Base-by-base conservation (phyloP, 2,329 filamentous ascomycete genomes). In the Atkinsonella hypoxylon region DNA sequence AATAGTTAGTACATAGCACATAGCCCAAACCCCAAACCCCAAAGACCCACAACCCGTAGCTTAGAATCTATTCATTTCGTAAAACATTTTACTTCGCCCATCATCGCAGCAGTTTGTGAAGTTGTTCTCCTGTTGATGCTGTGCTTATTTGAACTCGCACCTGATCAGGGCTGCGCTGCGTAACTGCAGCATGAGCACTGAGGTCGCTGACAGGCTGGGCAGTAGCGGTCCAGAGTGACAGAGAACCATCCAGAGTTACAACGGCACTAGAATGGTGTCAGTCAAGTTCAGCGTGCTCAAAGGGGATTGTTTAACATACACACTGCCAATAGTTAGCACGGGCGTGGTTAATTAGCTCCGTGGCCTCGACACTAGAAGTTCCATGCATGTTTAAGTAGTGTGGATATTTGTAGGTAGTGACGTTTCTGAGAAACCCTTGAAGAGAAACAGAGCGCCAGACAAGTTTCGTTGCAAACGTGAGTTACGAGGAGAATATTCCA, bases 101-200 rank as follows among this genome's bases (percentile, higher is more conserved):
- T 17, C 15, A 11, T 13, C 1, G 4, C 0, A 20, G 8, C 4
- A 15, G 12, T 42, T 13, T n/a, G 6, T n/a, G 38, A 20, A 20
- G 11, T 20, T 6, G 18, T 13, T 22, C 11, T 13, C 11, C 40
- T 20, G 22, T 22, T 11, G 40, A 13, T 18, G 40, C 40, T 8
- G 40, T 42, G 10, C n/a, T 10, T 20, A 20, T 42, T 20, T 15
- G 15, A 36, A 36, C 10, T 42, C 20, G 13, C 22, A 18, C 12
- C 26, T 6, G 26, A 6, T 44, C 22, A 44, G 8, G 12, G 22
- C 18, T 20, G n/a, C 32, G 31, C 39, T 1, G 58, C 49, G 49
- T 60, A 63, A 31, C 3, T n/a, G 47, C 61, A 64, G 31, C 47
- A 2, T 0, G 0, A 0, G 43, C 62, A 64, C 2, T 61, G 62